phyloP scores from a whole-genome alignment of 2,329 filamentous ascomycete genomes.

The Xylaria sp. region DNA sequence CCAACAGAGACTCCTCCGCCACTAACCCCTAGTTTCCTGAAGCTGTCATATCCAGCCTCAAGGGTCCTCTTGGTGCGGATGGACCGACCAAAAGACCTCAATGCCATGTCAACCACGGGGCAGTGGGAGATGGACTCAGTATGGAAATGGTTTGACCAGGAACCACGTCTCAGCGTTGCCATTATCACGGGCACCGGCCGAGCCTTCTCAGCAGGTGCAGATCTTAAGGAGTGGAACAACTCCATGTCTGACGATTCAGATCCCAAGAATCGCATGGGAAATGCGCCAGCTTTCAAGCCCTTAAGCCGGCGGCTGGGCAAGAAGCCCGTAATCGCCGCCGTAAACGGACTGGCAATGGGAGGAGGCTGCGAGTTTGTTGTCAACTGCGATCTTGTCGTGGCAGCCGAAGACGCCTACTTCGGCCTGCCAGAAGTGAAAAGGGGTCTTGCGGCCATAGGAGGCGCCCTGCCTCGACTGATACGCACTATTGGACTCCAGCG shows the following conservation, averaged over 20 bases:
- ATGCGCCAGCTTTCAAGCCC: constrained; percentile 37
- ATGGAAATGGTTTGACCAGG: constrained; percentile 39
- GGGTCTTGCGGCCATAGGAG: constrained; percentile 35
- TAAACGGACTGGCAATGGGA: constrained; percentile 66
- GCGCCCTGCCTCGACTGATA: constrained; percentile 35
- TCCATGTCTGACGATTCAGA: constrained; percentile 36
- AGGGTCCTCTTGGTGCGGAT: constrained; percentile 49
- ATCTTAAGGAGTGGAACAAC: constrained; percentile 37
- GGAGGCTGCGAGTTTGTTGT: constrained; percentile 66
- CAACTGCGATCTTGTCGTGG: constrained; percentile 66
- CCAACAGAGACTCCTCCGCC: constrained; percentile 43
- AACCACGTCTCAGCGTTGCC: constrained; percentile 36
- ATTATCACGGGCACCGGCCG: constrained; percentile 38
- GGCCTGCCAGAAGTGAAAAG: constrained; percentile 46
- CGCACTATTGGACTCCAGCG: constrained; percentile 34
- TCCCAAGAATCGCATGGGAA: constrained; percentile 25
- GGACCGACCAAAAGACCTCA: constrained; percentile 43
- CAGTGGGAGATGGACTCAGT: constrained; percentile 51
- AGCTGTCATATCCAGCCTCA: constrained; percentile 48
- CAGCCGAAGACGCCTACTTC: constrained; percentile 58
- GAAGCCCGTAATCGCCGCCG: constrained; percentile 68
- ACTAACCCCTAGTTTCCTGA: constrained; percentile 42
- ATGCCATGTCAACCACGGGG: constrained; percentile 48
- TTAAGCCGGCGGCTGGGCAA: constrained; percentile 59
- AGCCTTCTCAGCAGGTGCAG: constrained; percentile 36